Percentiles rank a stretch among this genome's conserved stretches.
phyloP scores from a whole-genome alignment of 306 rosid species.

The Rosa rugosa region DNA sequence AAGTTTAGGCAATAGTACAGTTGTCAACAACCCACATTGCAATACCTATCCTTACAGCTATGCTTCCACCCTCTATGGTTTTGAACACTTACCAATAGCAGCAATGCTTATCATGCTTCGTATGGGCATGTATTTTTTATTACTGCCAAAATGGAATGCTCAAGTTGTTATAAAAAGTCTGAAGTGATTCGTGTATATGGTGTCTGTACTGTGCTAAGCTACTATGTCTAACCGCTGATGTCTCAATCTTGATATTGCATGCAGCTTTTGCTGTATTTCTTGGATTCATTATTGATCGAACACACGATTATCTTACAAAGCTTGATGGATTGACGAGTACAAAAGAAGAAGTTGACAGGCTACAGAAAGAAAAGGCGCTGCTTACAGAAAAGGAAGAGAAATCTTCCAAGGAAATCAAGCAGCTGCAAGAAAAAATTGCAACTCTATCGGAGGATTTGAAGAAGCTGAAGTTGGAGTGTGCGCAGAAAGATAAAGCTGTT shows the following conservation, averaged over 20 bases:
- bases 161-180: background rate
- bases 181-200: background rate
- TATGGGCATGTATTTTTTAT: no score
- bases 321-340: slow-evolving; percentile 52
- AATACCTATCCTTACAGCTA: background rate
- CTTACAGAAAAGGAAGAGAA: slow-evolving; percentile 60
- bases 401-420: slow-evolving; percentile 53
- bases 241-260: slow-evolving; percentile 10
- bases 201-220: slow-evolving; percentile 1
- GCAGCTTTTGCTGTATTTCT: slow-evolving; percentile 81
- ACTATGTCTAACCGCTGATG: background rate
- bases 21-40: background rate
- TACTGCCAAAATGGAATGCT: background rate
- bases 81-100: background rate
- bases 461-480: slow-evolving; percentile 57
- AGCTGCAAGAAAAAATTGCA: slow-evolving; percentile 46
- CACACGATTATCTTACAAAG: slow-evolving; percentile 70
- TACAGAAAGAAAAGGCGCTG: slow-evolving; percentile 46
- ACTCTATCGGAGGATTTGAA: slow-evolving; percentile 53
- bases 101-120: background rate
- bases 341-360: slow-evolving; percentile 63
- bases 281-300: slow-evolving; percentile 66
- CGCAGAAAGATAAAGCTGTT: slow-evolving; percentile 59
- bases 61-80: background rate
- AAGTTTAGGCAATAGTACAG: background rate